These are phyloP conservation scores for Periconia sp. DNA, from an alignment of 2,329 filamentous ascomycete genomes.

Conservation along the genomic window DNA sequence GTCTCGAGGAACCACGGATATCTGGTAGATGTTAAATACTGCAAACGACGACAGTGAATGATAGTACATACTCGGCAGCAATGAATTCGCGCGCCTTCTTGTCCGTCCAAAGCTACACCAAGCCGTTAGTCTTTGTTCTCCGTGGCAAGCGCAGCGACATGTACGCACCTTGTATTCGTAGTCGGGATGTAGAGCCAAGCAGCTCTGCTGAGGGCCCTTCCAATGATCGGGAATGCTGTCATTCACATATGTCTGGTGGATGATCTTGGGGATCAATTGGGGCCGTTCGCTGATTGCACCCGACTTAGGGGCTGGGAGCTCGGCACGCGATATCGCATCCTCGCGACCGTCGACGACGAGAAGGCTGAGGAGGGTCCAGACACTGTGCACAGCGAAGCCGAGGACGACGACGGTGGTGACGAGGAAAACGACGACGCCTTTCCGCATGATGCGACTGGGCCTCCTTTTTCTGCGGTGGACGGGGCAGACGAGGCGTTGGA, in stretches of 20 bases:
- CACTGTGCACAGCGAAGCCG: slow-evolving; percentile 67
- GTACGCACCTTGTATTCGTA: slow-evolving; percentile 72
- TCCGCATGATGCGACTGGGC: slow-evolving; percentile 57
- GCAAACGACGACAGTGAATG: neutral
- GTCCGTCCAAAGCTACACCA: slow-evolving; percentile 74
- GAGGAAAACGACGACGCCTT: slow-evolving; percentile 67
- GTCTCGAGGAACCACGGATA: slow-evolving; percentile 80
- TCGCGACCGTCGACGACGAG: slow-evolving; percentile 70
- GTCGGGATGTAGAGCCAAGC: slow-evolving; percentile 69
- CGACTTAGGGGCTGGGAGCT: slow-evolving; percentile 70
- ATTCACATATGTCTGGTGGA: slow-evolving; percentile 79
- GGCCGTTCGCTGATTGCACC: slow-evolving; percentile 62
- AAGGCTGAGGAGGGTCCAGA: slow-evolving; percentile 74
- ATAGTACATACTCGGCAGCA: slow-evolving; percentile 58
- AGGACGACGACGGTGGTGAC: slow-evolving; percentile 69
- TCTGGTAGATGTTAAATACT: slow-evolving; percentile 27
- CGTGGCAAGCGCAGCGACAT: neutral
- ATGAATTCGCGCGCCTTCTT: slow-evolving; percentile 74
- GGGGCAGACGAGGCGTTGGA: slow-evolving; percentile 5
- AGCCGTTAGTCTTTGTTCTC: slow-evolving; percentile 29
- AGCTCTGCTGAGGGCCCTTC: slow-evolving; percentile 69
- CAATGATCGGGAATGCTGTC: slow-evolving; percentile 71
- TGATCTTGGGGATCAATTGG: slow-evolving; percentile 75
- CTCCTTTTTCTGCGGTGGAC: slow-evolving; percentile 28
- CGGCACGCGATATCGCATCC: slow-evolving; percentile 70